Conservation (phyloP, 108 stramenopile species). For the Cyclotella choctawhatcheeana region DNA sequence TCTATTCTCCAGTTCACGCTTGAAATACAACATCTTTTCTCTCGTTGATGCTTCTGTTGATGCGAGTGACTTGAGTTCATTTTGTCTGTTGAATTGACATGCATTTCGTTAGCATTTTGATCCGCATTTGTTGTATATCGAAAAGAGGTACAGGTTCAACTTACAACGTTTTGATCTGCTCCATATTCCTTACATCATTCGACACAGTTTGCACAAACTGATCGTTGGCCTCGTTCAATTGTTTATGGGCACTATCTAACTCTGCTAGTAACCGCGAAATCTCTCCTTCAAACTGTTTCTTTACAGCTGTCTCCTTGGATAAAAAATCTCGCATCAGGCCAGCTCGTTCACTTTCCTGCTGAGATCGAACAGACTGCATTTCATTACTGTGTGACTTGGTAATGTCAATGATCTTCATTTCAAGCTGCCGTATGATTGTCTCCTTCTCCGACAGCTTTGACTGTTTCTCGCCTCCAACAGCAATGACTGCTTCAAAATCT, state of each 20-base stretch:
- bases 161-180: constrained; percentile 43
- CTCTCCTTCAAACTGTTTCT: constrained; percentile 28
- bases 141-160: not conserved
- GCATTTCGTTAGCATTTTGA: too few species aligned
- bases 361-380: constrained; percentile 12
- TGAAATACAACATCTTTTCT: constrained; percentile 30
- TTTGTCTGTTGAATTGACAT: constrained; percentile 20
- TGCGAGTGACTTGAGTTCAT: constrained; percentile 22
- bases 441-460: constrained; percentile 23
- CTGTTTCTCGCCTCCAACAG: constrained; percentile 2
- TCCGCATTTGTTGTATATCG: not conserved
- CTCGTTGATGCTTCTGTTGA: constrained; percentile 10
- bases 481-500: constrained; percentile 23
- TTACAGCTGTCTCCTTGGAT: constrained; percentile 25
- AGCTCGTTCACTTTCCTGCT: constrained; percentile 27
- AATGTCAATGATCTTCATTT: constrained; percentile 12
- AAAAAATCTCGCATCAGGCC: constrained; percentile 21
- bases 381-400: constrained; percentile 22
- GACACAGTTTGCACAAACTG: constrained; percentile 11
- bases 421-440: constrained; percentile 3
- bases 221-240: constrained; percentile 24
- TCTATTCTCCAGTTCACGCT: constrained; percentile 41
- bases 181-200: constrained; percentile 12
- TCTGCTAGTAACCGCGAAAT: constrained; percentile 18
- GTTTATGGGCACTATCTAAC: not conserved